Evolutionary conservation across 2,329 filamentous ascomycete species (phyloP), one percentile per base, ranked within the genome.

Genomic region (Penicillium hordei): DNA sequence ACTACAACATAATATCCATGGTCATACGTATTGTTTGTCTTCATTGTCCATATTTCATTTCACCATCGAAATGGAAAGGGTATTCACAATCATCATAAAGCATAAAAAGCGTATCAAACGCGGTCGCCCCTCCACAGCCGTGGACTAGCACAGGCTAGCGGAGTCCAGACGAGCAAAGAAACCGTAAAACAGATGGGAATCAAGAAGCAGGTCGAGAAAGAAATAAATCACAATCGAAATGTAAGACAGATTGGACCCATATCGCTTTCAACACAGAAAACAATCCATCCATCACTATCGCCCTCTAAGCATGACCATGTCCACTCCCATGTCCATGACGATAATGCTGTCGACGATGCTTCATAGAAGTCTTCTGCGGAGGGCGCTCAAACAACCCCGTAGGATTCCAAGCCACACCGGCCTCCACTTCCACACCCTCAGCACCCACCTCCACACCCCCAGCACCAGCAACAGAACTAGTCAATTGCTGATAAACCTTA

Each of bases 401-500:
- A 8, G 31, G 15, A 48, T 36, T 15, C 45, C 31, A 34, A 23
- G 1, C 1, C 34, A 13, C 44, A 33, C n/a, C 27, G 0, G 21
- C 27, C 19, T 7, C 4, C 17, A 21, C 17, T 9, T 17, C 23
- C 2, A 19, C 34, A 23, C 8, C 21, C 3, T 9, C 33, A 21
- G 12, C 33, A 27, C 12, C 17, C 2, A 21, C 17, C n/a, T 12
- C 7, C 48, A 21, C 25, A 19, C 10, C 6, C 48, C 13, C 27
- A 19, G n/a, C 4, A 4, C 13, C 36, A 10, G 5, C 4, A 2
- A 4, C 9, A 5, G 17, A 13, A 7, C 3, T 46, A 17, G 12
- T 17, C 40, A 0, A 23, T 23, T 67, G 62, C 52, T 81, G 76
- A 70, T 83, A 92, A 15, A 91, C 83, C 75, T 84, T 86, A 68